A percentile compares a stretch with the other conserved stretches of the same genome.
Conservation (phyloP, 345 rosid genomes). For the Pugionium cornutum region DNA sequence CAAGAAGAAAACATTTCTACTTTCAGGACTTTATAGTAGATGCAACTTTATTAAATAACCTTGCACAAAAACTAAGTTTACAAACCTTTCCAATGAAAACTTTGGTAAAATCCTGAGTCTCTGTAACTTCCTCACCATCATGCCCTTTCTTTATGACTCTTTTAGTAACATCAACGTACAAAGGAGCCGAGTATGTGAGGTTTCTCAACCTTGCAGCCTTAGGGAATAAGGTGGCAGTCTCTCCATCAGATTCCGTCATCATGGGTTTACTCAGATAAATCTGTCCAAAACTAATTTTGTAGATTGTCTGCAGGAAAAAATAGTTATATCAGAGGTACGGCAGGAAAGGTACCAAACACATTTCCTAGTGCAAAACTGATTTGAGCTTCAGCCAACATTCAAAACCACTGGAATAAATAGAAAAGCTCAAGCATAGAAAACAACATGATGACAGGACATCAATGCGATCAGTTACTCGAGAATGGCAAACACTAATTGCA, state of each 20-base stretch:
- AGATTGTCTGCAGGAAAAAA: slow-evolving; percentile 72
- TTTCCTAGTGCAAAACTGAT: slow-evolving; percentile 20
- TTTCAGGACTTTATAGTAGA: slow-evolving; percentile 3
- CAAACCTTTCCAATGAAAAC: slow-evolving; percentile 92
- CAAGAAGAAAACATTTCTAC: slow-evolving; percentile 8
- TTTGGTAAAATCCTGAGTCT: slow-evolving; percentile 87
- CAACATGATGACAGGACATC: not conserved
- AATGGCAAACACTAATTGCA: slow-evolving; percentile 12
- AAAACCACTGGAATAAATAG: slow-evolving; percentile 2
- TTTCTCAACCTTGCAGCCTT: slow-evolving; percentile 98
- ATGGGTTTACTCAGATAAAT: slow-evolving; percentile 97
- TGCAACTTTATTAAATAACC: not conserved
- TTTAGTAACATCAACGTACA: slow-evolving; percentile 90
- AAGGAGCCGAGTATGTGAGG: slow-evolving; percentile 91
- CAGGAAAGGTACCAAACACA: not conserved
- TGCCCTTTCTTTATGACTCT: slow-evolving; percentile 95
- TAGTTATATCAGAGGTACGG: slow-evolving; percentile 23
- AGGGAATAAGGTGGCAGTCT: slow-evolving; percentile 93
- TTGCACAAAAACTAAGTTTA: slow-evolving; percentile 15
- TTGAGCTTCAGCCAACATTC: slow-evolving; percentile 4
- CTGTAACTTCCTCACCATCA: slow-evolving; percentile 97
- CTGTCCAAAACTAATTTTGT: slow-evolving; percentile 93
- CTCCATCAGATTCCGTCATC: slow-evolving; percentile 99
- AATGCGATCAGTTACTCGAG: not conserved
- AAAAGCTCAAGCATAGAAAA: not conserved